These are phyloP conservation scores for Sporothrix pseudoabietina DNA, from an alignment of 2,329 filamentous ascomycete genomes.

Conservation along the genomic window DNA sequence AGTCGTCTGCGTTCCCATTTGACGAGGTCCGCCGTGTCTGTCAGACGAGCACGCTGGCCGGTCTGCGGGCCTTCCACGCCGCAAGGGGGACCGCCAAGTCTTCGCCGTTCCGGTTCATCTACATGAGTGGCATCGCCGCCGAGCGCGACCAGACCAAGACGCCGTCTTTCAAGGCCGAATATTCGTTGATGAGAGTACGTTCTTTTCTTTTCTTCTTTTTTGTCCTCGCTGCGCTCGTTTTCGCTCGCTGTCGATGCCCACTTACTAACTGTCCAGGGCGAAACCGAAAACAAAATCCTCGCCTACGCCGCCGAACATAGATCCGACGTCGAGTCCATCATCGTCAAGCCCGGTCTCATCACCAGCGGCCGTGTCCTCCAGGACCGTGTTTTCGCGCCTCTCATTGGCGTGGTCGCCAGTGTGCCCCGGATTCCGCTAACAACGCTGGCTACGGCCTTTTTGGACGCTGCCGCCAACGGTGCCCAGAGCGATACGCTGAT, in stretches of 20 bases:
- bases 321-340: slow-evolving; percentile 44
- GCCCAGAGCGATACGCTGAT: slow-evolving; percentile 51
- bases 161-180: slow-evolving; percentile 45
- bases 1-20: slow-evolving; percentile 39
- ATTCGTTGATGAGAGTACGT: slow-evolving; percentile 52
- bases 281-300: slow-evolving; percentile 50
- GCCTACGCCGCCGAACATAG: slow-evolving; percentile 46
- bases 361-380: slow-evolving; percentile 38
- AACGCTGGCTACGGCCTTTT: slow-evolving; percentile 48
- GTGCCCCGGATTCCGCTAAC: slow-evolving; percentile 43
- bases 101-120: slow-evolving; percentile 50
- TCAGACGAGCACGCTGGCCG: slow-evolving; percentile 43
- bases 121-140: slow-evolving; percentile 50
- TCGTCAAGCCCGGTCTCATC: slow-evolving; percentile 51
- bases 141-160: slow-evolving; percentile 51
- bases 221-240: background rate
- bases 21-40: slow-evolving; percentile 48
- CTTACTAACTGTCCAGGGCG: slow-evolving; percentile 44
- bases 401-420: slow-evolving; percentile 36
- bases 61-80: slow-evolving; percentile 35
- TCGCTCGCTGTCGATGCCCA: background rate
- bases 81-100: slow-evolving; percentile 27
- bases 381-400: slow-evolving; percentile 34
- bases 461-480: slow-evolving; percentile 50
- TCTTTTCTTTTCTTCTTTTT: background rate